These are phyloP conservation scores for Coemansia sp. DNA, from an alignment of 192 early-diverging fungal species.

Conservation along the genomic window DNA sequence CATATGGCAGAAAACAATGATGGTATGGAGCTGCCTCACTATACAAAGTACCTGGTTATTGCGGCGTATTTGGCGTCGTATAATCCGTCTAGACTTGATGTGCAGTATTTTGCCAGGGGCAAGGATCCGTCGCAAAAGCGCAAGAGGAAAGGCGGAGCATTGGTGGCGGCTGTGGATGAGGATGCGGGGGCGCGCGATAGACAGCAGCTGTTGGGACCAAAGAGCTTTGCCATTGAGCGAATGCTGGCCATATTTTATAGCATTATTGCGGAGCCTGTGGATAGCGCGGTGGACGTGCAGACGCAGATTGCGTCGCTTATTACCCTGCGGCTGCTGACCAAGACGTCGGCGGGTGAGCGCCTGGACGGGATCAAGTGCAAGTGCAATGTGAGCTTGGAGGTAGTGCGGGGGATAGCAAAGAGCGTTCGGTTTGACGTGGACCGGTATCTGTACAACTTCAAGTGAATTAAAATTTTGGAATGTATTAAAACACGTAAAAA, in stretches of 20 bases:
- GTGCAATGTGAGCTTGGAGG: constrained; percentile 82
- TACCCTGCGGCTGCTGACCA: constrained; percentile 70
- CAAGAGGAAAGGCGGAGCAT: constrained; percentile 32
- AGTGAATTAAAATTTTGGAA: constrained; percentile 4
- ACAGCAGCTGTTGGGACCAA: constrained; percentile 88
- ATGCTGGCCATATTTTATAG: constrained; percentile 97
- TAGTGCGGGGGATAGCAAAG: constrained; percentile 65
- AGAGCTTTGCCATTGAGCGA: constrained; percentile 89
- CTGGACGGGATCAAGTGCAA: constrained; percentile 84
- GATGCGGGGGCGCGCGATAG: constrained; percentile 55
- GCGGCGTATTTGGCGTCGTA: constrained; percentile 90
- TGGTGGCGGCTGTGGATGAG: constrained; percentile 47
- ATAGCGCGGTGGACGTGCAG: constrained; percentile 65
- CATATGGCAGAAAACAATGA: constrained; percentile 39
- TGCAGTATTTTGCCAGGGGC: constrained; percentile 75
- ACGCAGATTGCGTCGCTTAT: constrained; percentile 79
- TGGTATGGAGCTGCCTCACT: constrained; percentile 75
- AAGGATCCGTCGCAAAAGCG: constrained; percentile 29
- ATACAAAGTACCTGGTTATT: constrained; percentile 85
- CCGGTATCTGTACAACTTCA: constrained; percentile 71
- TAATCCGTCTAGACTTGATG: constrained; percentile 82
- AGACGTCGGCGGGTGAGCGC: constrained; percentile 63
- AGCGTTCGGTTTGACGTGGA: constrained; percentile 82
- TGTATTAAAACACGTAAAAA: background rate
- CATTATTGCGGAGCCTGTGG: constrained; percentile 67